Percentiles rank a stretch among this genome's conserved stretches.
These are phyloP conservation scores for Fallopia convolvulus DNA, from an alignment of 148 eudicot species.

Conservation along the genomic window DNA sequence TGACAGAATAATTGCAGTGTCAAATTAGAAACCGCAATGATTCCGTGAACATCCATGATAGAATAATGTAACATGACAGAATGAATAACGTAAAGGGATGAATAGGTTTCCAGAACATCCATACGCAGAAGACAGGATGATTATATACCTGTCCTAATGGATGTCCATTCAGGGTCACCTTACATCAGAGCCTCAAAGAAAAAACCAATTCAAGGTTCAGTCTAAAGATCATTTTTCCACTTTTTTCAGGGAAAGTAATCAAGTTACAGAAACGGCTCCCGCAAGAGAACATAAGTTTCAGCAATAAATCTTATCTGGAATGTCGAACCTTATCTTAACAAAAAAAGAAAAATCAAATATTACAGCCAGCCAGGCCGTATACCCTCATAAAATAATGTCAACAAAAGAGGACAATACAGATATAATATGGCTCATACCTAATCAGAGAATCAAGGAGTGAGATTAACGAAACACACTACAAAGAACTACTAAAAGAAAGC, in stretches of 20 bases:
- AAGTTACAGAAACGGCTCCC: background rate
- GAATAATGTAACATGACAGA: no score
- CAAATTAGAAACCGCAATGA: background rate
- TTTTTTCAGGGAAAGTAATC: background rate
- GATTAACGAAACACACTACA: background rate
- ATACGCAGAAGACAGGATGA: background rate
- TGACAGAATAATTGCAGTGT: background rate
- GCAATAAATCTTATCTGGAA: background rate
- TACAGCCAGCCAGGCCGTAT: background rate
- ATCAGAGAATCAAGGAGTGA: background rate
- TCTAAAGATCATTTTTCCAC: background rate
- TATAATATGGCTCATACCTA: no score
- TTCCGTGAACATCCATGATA: background rate
- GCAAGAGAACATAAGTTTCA: background rate
- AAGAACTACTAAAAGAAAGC: background rate
- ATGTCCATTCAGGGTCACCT: background rate
- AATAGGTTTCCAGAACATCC: background rate
- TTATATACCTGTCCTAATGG: background rate
- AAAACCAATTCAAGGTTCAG: background rate
- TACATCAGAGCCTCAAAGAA: background rate
- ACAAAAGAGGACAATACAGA: no score
- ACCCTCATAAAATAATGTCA: background rate
- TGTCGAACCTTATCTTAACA: no score
- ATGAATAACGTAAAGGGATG: no score
- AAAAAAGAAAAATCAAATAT: no score